A percentile compares a stretch with the other conserved stretches of the same genome.
phyloP scores from a whole-genome alignment of 2,329 filamentous ascomycete species.

The Pseudocercospora vitis region DNA sequence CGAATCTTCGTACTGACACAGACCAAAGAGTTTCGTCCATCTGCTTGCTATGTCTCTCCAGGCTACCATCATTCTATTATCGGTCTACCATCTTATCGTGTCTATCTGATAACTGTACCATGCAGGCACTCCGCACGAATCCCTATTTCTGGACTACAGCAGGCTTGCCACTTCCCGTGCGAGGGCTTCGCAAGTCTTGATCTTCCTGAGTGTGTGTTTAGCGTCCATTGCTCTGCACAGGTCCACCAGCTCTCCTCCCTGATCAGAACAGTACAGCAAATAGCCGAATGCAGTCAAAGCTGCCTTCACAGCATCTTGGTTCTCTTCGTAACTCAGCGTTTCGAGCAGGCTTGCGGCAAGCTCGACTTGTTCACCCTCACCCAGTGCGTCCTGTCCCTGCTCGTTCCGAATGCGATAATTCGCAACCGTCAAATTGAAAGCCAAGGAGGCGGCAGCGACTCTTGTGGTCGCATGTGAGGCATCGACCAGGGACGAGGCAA shows the following conservation, averaged over 20 bases:
- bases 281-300: constrained; percentile 75
- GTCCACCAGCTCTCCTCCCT: constrained; percentile 75
- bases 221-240: constrained; percentile 78
- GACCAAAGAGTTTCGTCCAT: too few species aligned
- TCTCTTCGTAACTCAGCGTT: constrained; percentile 58
- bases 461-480: constrained; percentile 70
- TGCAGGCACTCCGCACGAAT: too few species aligned
- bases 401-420: constrained; percentile 66
- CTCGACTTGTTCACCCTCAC: constrained; percentile 74
- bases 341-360: constrained; percentile 79
- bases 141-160: too few species aligned
- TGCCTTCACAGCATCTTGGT: constrained; percentile 69
- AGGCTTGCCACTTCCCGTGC: constrained; percentile 35
- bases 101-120: too few species aligned
- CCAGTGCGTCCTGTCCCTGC: constrained; percentile 58
- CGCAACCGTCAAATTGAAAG: constrained; percentile 76
- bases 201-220: constrained; percentile 56
- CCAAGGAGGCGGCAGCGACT: constrained; percentile 76
- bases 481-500: constrained; percentile 78
- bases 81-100: too few species aligned
- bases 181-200: constrained; percentile 39
- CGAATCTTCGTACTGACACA: too few species aligned
- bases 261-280: constrained; percentile 67
- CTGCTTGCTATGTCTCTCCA: too few species aligned
- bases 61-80: too few species aligned